Percentiles rank a stretch among this genome's conserved stretches.
Evolutionary conservation across 441 rosid genomes (phyloP).

Genomic region (Erodium moschatum): DNA sequence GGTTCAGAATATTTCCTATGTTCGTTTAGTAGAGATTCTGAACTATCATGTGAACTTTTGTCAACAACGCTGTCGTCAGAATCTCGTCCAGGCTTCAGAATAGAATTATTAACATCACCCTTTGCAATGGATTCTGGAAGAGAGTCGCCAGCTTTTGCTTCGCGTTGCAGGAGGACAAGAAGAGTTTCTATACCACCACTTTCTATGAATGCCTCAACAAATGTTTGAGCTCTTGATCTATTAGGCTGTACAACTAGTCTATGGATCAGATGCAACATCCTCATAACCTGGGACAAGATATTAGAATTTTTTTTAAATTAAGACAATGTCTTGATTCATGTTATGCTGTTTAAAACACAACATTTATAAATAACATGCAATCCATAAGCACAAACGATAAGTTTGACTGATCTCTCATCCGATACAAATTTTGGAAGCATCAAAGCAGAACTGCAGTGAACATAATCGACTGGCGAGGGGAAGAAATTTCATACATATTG

Average conservation of each 20-base stretch:
- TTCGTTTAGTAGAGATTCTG: constrained; percentile 29
- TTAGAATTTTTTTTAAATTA: constrained; percentile 9
- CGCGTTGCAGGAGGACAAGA: constrained; percentile 90
- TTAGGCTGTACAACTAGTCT: constrained; percentile 94
- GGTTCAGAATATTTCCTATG: constrained; percentile 33
- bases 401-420: constrained; percentile 7
- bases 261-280: constrained; percentile 82
- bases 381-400: background rate
- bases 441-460: constrained; percentile 4
- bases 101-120: constrained; percentile 31
- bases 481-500: background rate
- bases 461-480: background rate
- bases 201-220: constrained; percentile 73
- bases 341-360: background rate
- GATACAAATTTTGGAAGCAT: constrained; percentile 1
- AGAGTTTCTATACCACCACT: constrained; percentile 95
- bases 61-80: constrained; percentile 27
- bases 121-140: constrained; percentile 32
- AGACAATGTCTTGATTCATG: constrained; percentile 4
- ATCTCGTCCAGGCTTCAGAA: constrained; percentile 36
- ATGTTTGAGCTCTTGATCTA: constrained; percentile 61
- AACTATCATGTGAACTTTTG: constrained; percentile 17
- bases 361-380: constrained; percentile 6
- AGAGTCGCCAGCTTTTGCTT: constrained; percentile 79
- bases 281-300: constrained; percentile 58